Conservation (phyloP, 1,284 basidiomycete species). For the Leccinum solheimii region DNA sequence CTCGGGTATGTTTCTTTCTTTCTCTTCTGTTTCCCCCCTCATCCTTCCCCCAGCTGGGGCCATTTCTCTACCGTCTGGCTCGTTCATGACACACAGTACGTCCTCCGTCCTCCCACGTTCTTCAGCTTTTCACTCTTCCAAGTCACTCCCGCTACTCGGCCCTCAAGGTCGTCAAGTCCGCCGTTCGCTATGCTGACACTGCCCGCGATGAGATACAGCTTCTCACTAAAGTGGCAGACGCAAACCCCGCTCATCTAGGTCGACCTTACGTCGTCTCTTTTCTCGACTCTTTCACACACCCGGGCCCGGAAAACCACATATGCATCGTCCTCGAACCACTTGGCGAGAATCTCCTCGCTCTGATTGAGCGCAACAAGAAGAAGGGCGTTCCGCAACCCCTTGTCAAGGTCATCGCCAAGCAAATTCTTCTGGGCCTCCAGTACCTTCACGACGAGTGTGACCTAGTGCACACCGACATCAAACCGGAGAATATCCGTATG, state of each 20-base stretch:
- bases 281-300: slow-evolving; percentile 81
- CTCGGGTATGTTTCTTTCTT: slow-evolving; percentile 57
- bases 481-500: slow-evolving; percentile 85
- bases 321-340: slow-evolving; percentile 93
- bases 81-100: slow-evolving; percentile 70
- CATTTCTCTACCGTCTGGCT: slow-evolving; percentile 90
- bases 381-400: slow-evolving; percentile 79
- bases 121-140: slow-evolving; percentile 16
- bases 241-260: slow-evolving; percentile 70
- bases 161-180: slow-evolving; percentile 92
- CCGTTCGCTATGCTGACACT: slow-evolving; percentile 81
- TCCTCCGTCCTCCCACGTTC: slow-evolving; percentile 20
- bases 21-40: slow-evolving; percentile 21
- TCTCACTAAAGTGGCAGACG: slow-evolving; percentile 72
- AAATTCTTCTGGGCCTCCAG: slow-evolving; percentile 85
- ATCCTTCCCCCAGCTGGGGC: slow-evolving; percentile 66
- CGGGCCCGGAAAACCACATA: slow-evolving; percentile 71
- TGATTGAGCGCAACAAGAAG: slow-evolving; percentile 86
- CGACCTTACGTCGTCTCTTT: slow-evolving; percentile 78
- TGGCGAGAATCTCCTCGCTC: slow-evolving; percentile 82
- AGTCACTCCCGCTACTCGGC: slow-evolving; percentile 77
- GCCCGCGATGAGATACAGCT: slow-evolving; percentile 91
- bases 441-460: slow-evolving; percentile 91
- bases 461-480: slow-evolving; percentile 86
- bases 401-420: slow-evolving; percentile 81